phyloP scores from a whole-genome alignment of 805 yeast species.

The Starmerella bombi region DNA sequence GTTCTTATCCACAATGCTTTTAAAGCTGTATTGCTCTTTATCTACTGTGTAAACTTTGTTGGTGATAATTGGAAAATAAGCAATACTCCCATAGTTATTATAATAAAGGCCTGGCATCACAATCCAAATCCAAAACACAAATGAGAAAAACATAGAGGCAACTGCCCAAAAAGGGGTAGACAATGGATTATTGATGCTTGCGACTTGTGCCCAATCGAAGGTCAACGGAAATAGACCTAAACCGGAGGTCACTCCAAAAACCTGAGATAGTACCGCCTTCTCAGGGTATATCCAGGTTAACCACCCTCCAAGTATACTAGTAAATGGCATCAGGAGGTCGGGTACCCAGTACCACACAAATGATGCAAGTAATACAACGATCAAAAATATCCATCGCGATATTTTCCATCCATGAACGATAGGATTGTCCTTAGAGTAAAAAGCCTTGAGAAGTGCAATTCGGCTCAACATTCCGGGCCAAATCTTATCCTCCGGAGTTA shows the following conservation, averaged over 20 bases:
- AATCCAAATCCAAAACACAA: conserved; percentile 38
- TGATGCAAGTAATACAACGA: conserved; percentile 29
- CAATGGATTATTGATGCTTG: conserved; percentile 37
- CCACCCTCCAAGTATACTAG: conserved; percentile 51
- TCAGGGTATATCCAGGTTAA: conserved; percentile 49
- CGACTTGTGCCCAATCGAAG: conserved; percentile 49
- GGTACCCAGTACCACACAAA: conserved; percentile 50
- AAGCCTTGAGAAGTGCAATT: conserved; percentile 40
- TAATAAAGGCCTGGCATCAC: conserved; percentile 29
- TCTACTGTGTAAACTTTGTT: conserved; percentile 39
- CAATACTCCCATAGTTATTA: conserved; percentile 43
- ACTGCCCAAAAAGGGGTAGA: conserved; percentile 42
- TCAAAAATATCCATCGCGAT: conserved; percentile 38
- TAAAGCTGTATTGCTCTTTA: conserved; percentile 25
- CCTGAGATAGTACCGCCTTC: conserved; percentile 43
- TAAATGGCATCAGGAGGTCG: conserved; percentile 43
- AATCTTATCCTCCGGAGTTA: conserved; percentile 47
- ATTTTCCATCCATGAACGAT: conserved; percentile 47
- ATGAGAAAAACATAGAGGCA: conserved; percentile 33
- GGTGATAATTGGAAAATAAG: conserved; percentile 39
- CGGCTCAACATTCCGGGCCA: conserved; percentile 59
- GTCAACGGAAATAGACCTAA: conserved; percentile 54
- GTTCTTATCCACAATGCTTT: conserved; percentile 16
- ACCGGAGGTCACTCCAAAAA: conserved; percentile 50
- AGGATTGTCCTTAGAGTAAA: conserved; percentile 37